phyloP scores from a whole-genome alignment of 2,329 filamentous ascomycete species.

The Podosphaera fusca region DNA sequence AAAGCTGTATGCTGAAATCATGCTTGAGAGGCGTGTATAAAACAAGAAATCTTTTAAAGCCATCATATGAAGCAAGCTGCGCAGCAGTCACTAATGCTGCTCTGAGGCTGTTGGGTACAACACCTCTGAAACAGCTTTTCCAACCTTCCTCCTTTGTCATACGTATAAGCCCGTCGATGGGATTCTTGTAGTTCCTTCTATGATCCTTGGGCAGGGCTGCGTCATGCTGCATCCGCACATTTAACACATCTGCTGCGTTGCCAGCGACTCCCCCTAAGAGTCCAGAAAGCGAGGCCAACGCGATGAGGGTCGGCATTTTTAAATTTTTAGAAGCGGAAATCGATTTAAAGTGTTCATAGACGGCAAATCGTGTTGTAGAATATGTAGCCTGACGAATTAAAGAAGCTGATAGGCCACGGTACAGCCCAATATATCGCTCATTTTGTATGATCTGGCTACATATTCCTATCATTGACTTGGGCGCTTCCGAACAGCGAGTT shows the following conservation, averaged over 20 bases:
- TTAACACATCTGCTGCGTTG: conserved; percentile 88
- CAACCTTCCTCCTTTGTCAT: conserved; percentile 76
- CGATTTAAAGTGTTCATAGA: conserved; percentile 83
- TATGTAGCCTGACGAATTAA: conserved; percentile 88
- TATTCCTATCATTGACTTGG: conserved; percentile 65
- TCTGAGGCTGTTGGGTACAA: conserved; percentile 59
- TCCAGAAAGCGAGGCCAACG: conserved; percentile 62
- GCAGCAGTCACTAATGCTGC: conserved; percentile 74
- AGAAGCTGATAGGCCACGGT: conserved; percentile 78
- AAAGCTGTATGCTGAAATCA: conserved; percentile 54
- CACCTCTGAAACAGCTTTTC: conserved; percentile 56
- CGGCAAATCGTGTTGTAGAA: conserved; percentile 83
- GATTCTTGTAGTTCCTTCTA: conserved; percentile 73
- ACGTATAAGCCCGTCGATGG: conserved; percentile 61
- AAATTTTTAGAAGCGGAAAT: conserved; percentile 36
- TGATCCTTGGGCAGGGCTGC: conserved; percentile 49
- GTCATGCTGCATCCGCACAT: conserved; percentile 95
- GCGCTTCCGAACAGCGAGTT: conserved; percentile 52
- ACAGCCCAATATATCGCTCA: conserved; percentile 61
- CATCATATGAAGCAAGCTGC: conserved; percentile 68
- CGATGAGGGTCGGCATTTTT: conserved; percentile 54
- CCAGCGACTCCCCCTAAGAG: conserved; percentile 75
- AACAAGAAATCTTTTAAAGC: conserved; percentile 50
- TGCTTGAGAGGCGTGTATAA: conserved; percentile 41
- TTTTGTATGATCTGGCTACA: conserved; percentile 58